Conservation (phyloP, 768 basidiomycete genomes). For the Mycena epipterygia region DNA sequence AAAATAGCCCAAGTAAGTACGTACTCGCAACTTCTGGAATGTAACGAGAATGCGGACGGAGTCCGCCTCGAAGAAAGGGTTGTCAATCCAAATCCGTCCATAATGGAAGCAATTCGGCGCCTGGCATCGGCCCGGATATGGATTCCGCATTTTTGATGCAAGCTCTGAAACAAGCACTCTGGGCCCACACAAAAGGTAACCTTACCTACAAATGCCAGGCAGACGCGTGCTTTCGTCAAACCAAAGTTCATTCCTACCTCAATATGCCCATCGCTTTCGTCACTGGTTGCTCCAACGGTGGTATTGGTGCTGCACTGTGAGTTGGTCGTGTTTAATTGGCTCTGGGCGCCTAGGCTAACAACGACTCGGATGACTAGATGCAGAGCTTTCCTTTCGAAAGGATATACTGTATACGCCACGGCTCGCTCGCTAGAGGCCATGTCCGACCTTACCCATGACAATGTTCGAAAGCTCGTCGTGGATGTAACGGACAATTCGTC, state of each 20-base stretch:
- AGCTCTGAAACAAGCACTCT: too few species aligned
- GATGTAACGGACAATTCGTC: conserved; percentile 61
- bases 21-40: too few species aligned
- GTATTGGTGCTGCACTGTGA: conserved; percentile 64
- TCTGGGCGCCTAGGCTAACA: conserved; percentile 23
- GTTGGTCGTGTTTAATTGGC: conserved; percentile 21
- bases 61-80: too few species aligned
- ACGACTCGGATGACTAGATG: conserved; percentile 44
- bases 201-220: too few species aligned
- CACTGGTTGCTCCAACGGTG: conserved; percentile 65
- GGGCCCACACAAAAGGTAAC: too few species aligned
- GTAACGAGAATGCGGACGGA: too few species aligned
- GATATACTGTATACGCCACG: conserved; percentile 68
- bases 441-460: conserved; percentile 52
- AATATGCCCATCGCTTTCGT: conserved; percentile 53
- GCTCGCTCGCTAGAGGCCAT: conserved; percentile 61
- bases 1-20: too few species aligned
- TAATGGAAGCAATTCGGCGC: too few species aligned
- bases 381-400: conserved; percentile 55
- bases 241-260: neutral
- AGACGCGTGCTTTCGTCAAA: too few species aligned
- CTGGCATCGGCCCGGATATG: too few species aligned
- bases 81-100: too few species aligned
- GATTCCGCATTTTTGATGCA: too few species aligned
- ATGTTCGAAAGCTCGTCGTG: conserved; percentile 52